Evolutionary conservation across 1,139 yeast genomes (phyloP).

Genomic region (Blastobotrys petasosporus): DNA sequence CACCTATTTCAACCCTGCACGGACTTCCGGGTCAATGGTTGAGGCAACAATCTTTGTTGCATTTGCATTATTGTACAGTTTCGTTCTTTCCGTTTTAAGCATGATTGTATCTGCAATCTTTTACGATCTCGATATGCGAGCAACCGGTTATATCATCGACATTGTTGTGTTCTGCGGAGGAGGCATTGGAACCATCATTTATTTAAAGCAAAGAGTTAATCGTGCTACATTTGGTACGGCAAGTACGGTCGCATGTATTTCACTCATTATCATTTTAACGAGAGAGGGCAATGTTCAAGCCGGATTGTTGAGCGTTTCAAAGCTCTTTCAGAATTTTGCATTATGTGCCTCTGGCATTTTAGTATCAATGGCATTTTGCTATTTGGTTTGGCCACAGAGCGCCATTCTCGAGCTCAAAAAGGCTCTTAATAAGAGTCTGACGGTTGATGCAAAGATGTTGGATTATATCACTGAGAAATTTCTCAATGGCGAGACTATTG

Average conservation of each 20-base stretch:
- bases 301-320: constrained; percentile 51
- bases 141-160: constrained; percentile 51
- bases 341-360: constrained; percentile 61
- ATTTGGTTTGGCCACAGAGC: constrained; percentile 56
- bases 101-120: constrained; percentile 48
- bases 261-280: constrained; percentile 65
- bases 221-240: constrained; percentile 75
- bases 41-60: constrained; percentile 62
- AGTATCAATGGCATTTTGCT: constrained; percentile 55
- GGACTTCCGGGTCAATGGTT: constrained; percentile 76
- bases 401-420: constrained; percentile 46
- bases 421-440: constrained; percentile 49
- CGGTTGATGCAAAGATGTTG: constrained; percentile 48
- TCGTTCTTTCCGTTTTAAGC: constrained; percentile 50
- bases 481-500: constrained; percentile 46
- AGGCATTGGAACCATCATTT: constrained; percentile 63
- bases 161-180: constrained; percentile 46
- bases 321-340: constrained; percentile 50
- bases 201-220: constrained; percentile 59
- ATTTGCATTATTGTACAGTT: constrained; percentile 51
- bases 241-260: constrained; percentile 68
- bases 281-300: constrained; percentile 69
- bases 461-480: constrained; percentile 49
- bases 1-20: constrained; percentile 77
- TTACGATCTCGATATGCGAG: constrained; percentile 44